A percentile compares a stretch with the other conserved stretches of the same genome.
Conservation (phyloP, 2,329 filamentous ascomycete species). For the Aspergillus ibericus region DNA sequence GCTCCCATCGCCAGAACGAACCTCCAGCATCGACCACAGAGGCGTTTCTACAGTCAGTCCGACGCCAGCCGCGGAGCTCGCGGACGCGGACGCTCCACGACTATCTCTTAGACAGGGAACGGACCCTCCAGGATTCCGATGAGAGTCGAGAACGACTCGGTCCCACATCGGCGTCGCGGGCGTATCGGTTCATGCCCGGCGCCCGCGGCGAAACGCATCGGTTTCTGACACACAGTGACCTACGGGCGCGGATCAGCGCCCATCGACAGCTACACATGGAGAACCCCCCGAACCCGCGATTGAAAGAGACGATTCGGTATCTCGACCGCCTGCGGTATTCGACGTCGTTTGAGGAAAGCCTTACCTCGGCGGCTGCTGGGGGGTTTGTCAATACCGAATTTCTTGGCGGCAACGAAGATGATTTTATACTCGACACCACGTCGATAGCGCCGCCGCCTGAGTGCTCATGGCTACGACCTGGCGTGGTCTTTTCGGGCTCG, state of each 20-base stretch:
- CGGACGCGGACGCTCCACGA: constrained; percentile 42
- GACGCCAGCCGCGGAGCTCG: constrained; percentile 41
- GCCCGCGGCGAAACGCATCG: constrained; percentile 30
- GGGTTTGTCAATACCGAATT: constrained; percentile 56
- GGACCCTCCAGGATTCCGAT: constrained; percentile 24
- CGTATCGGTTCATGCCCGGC: constrained; percentile 36
- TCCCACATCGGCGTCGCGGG: constrained; percentile 22
- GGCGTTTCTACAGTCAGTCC: constrained; percentile 42
- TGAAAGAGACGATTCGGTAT: constrained; percentile 63
- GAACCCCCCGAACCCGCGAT: constrained; percentile 35
- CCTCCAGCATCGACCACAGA: constrained; percentile 36
- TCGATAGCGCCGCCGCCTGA: constrained; percentile 52
- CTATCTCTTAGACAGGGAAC: constrained; percentile 40
- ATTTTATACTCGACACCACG: constrained; percentile 59
- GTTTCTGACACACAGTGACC: constrained; percentile 33
- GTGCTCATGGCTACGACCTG: constrained; percentile 63
- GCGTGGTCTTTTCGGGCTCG: constrained; percentile 60
- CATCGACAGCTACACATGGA: constrained; percentile 39
- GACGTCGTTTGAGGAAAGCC: constrained; percentile 54
- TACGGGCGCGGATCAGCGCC: constrained; percentile 37
- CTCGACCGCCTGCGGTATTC: constrained; percentile 59
- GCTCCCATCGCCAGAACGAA: constrained; percentile 23
- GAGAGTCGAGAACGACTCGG: constrained; percentile 23
- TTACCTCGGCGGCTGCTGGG: constrained; percentile 54
- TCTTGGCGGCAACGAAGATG: constrained; percentile 52